phyloP scores from a whole-genome alignment of 2,329 filamentous ascomycete genomes.

The Nothomitra cinnamomea region DNA sequence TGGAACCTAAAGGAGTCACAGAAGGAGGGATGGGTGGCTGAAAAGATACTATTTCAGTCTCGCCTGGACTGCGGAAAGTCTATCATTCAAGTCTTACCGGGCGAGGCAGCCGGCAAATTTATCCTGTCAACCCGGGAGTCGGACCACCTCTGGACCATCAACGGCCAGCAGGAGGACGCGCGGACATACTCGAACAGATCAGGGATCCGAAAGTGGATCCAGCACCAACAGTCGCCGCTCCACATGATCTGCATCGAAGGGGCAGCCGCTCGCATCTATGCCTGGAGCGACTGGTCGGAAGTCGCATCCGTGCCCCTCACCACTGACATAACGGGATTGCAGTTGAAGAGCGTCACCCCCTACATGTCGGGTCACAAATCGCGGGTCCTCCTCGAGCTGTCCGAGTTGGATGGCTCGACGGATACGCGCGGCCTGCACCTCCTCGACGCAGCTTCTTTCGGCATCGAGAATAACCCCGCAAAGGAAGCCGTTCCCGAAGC shows the following conservation, averaged over 20 bases:
- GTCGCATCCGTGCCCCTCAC: slow-evolving; percentile 10
- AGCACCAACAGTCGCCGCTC: slow-evolving; percentile 13
- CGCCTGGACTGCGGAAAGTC: slow-evolving; percentile 14
- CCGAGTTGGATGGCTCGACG: slow-evolving; percentile 10
- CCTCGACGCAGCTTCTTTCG: slow-evolving; percentile 10
- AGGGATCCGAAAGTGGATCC: slow-evolving; percentile 13
- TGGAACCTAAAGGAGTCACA: slow-evolving; percentile 7
- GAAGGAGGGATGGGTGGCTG: slow-evolving; percentile 8
- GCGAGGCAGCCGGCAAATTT: slow-evolving; percentile 16
- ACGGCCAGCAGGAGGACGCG: slow-evolving; percentile 13
- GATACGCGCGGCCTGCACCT: slow-evolving; percentile 7
- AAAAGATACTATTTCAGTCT: slow-evolving; percentile 10
- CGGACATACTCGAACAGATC: slow-evolving; percentile 12
- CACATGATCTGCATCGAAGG: slow-evolving; percentile 18
- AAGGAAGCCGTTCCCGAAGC: background rate
- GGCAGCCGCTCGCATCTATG: slow-evolving; percentile 13
- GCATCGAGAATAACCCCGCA: background rate
- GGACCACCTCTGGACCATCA: slow-evolving; percentile 18
- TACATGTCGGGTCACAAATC: slow-evolving; percentile 8
- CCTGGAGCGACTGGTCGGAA: slow-evolving; percentile 18
- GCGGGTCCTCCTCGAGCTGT: slow-evolving; percentile 13
- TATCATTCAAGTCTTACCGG: slow-evolving; percentile 16
- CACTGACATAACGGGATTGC: no score
- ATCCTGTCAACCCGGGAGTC: slow-evolving; percentile 19
- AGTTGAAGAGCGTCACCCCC: no score